Evolutionary conservation across 768 basidiomycete genomes (phyloP).

Genomic region (Tremella fuciformis): DNA sequence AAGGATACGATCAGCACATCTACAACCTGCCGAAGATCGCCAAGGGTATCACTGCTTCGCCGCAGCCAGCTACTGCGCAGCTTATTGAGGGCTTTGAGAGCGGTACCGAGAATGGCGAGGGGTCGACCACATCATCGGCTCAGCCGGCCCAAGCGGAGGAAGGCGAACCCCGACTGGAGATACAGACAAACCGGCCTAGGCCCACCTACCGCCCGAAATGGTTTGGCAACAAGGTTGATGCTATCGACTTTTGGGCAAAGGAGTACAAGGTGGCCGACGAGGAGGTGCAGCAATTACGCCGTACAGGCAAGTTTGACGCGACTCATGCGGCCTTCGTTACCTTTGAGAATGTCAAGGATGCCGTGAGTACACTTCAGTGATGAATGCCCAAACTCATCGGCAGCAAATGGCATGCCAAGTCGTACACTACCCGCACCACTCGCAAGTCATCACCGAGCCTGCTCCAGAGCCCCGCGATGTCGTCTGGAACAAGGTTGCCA

Average conservation of each 20-base stretch:
- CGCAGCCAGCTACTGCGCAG: conserved; percentile 53
- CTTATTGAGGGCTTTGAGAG: conserved; percentile 23
- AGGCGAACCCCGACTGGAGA: conserved; percentile 48
- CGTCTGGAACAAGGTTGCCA: conserved; percentile 85
- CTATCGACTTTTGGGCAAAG: conserved; percentile 79
- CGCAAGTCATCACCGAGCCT: conserved; percentile 64
- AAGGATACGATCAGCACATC: conserved; percentile 67
- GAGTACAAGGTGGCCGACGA: conserved; percentile 80
- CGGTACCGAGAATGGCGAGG: not conserved
- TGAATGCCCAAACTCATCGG: not conserved
- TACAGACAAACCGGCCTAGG: conserved; percentile 70
- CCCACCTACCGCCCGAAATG: conserved; percentile 73
- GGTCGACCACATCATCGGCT: not conserved
- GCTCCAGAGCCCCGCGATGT: conserved; percentile 96
- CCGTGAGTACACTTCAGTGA: conserved; percentile 59
- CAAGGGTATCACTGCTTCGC: conserved; percentile 53
- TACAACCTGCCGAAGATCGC: conserved; percentile 56
- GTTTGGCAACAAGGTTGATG: conserved; percentile 75
- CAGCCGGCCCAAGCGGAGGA: conserved; percentile 6
- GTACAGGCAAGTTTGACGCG: conserved; percentile 69
- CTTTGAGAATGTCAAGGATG: conserved; percentile 90
- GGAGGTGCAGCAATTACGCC: conserved; percentile 69
- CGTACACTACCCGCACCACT: conserved; percentile 69
- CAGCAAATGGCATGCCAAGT: conserved; percentile 82
- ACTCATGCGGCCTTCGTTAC: conserved; percentile 90